Base-by-base conservation (phyloP, 306 rosid genomes). In the Vigna unguiculata region DNA sequence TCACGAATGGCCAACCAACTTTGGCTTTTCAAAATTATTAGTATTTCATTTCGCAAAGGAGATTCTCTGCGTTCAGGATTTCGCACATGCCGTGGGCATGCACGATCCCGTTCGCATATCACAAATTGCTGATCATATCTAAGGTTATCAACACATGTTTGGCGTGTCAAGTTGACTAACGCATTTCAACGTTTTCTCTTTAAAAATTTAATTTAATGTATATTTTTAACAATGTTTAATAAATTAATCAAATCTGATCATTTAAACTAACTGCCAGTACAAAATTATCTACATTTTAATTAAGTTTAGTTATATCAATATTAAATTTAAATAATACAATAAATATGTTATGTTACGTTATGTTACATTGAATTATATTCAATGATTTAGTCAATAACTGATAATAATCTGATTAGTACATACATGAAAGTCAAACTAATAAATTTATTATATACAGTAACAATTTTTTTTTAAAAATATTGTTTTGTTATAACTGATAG, bases 1-100 rank as follows among this genome's bases (percentile, higher is more conserved):
- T 77, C 25, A 9, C 58, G 19, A 55, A 67, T 43, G 10, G 49
- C 81, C 36, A 77, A 54, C 75, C 10, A 77, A 77, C 59, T 24
- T 54, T 8, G 66, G 58, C 72, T 40, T 71, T 45, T 10, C 25
- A 54, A 40, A 72, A 71, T 52, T 11, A 57, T 24, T 54, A 54
- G 1, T 21, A n/a, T 28, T 28, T 28, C 30, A 52, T 1, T 6
- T 43, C 28, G 13, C 17, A 28, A 45, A 1, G 45, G 41, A 46
- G 22, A 61, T 47, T n/a, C 36, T 1, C 38, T 75, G 62, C 4
- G 62, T 38, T 48, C 17, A 32, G 51, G 60, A 9, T 62, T 49
- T 62, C 10, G 7, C 21, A 12, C 15, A 19, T 36, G 5, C 28
- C 6, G 9, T 38, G 53, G 12, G 3, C 28, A 15, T 40, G 54